phyloP scores from a whole-genome alignment of 768 basidiomycete genomes.

The Trametes meyenii region DNA sequence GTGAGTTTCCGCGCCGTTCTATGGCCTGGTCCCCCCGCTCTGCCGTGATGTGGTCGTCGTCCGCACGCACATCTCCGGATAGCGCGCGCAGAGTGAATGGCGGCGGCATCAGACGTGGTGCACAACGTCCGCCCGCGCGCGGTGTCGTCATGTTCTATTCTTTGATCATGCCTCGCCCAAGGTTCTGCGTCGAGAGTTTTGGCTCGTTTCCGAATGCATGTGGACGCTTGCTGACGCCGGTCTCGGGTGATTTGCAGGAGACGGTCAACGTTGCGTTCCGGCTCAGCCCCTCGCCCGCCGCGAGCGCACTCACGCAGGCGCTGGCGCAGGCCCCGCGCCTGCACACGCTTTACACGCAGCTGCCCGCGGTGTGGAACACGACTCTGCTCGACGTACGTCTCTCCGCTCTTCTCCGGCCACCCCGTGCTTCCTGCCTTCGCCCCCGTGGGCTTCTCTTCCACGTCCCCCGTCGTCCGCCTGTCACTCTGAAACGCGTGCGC shows the following conservation, averaged over 20 bases:
- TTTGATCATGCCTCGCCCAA: not conserved
- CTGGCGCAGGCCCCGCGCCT: constrained; percentile 46
- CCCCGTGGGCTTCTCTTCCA: constrained; percentile 8
- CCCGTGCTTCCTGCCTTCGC: not conserved
- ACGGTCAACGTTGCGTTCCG: constrained; percentile 57
- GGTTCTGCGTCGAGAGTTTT: not conserved
- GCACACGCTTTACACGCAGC: constrained; percentile 51
- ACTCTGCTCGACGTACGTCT: constrained; percentile 50
- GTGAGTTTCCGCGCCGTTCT: constrained; percentile 40
- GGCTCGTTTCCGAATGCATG: constrained; percentile 8
- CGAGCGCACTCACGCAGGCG: constrained; percentile 38
- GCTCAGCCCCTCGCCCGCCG: constrained; percentile 44
- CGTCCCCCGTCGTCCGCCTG: not conserved
- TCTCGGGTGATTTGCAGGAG: constrained; percentile 41
- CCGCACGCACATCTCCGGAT: not conserved
- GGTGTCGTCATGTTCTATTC: not conserved
- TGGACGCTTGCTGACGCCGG: constrained; percentile 12
- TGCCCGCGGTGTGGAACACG: constrained; percentile 63
- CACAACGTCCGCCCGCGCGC: too few species aligned
- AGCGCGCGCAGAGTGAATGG: too few species aligned
- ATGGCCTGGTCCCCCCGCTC: constrained; percentile 4
- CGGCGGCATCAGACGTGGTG: too few species aligned
- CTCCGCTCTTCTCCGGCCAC: not conserved
- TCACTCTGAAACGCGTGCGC: constrained; percentile 3
- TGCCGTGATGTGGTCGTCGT: not conserved